A percentile compares a stretch with the other conserved stretches of the same genome.
These are phyloP conservation scores for Capsicum chinense DNA, from an alignment of 257 asterid species.

Conservation along the genomic window DNA sequence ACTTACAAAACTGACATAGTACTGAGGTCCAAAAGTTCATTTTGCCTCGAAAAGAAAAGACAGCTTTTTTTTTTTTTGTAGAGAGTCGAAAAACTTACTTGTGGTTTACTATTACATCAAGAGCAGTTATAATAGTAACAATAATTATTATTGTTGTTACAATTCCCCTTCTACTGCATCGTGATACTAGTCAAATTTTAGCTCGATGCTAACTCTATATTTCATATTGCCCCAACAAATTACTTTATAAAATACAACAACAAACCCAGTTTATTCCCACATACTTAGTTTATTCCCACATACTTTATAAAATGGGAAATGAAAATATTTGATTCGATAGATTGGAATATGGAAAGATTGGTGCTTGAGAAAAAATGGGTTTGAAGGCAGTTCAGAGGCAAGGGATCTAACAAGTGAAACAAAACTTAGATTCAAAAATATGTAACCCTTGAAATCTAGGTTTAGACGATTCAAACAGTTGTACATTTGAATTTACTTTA, in stretches of 20 bases:
- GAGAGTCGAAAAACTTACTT: not conserved
- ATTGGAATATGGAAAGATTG: not conserved
- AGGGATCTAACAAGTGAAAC: not conserved
- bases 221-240: too few species aligned
- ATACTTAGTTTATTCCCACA: too few species aligned
- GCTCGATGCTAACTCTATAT: too few species aligned
- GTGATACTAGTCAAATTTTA: too few species aligned
- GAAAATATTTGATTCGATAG: not conserved
- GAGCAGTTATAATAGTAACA: not conserved
- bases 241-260: too few species aligned
- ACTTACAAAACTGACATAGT: too few species aligned
- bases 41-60: not conserved
- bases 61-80: not conserved
- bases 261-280: too few species aligned
- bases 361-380: not conserved
- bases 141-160: not conserved
- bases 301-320: not conserved
- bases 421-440: not conserved
- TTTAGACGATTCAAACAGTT: not conserved
- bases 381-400: not conserved
- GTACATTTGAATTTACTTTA: not conserved
- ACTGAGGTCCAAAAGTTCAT: too few species aligned
- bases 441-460: not conserved
- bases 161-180: too few species aligned
- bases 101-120: too few species aligned